Conservation (phyloP, 2,329 filamentous ascomycete genomes). For the Sclerotinia sclerotiorum region DNA sequence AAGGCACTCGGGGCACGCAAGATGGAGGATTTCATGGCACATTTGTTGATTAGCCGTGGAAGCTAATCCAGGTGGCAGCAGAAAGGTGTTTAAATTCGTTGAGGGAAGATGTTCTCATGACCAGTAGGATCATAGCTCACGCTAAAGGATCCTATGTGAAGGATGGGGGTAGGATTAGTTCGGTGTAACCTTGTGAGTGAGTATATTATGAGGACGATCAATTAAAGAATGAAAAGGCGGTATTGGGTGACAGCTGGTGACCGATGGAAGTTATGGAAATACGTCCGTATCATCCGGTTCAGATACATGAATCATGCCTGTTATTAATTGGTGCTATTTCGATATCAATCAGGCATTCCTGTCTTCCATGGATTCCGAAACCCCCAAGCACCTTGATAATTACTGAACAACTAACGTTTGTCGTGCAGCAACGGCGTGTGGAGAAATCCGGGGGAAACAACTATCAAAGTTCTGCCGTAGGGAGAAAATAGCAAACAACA, state of each 20-base stretch:
- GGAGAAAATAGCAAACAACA: neutral
- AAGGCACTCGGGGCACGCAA: neutral
- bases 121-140: neutral
- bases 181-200: constrained; percentile 1
- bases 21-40: neutral
- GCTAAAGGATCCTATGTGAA: neutral
- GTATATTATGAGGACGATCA: neutral
- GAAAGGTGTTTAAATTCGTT: neutral
- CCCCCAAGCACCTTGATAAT: neutral
- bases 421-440: neutral
- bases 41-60: neutral
- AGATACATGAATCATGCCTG: neutral
- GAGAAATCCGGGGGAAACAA: constrained; percentile 10
- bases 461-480: neutral
- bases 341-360: neutral
- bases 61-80: neutral
- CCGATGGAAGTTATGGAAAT: neutral
- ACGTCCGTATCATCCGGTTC: neutral
- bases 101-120: constrained; percentile 2
- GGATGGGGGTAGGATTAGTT: constrained; percentile 3
- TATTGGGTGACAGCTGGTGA: neutral
- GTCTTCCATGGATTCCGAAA: neutral
- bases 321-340: neutral
- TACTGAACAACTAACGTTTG: neutral
- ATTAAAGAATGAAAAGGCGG: neutral